phyloP scores from a whole-genome alignment of 257 asterid genomes.

The Eucommia ulmoides region DNA sequence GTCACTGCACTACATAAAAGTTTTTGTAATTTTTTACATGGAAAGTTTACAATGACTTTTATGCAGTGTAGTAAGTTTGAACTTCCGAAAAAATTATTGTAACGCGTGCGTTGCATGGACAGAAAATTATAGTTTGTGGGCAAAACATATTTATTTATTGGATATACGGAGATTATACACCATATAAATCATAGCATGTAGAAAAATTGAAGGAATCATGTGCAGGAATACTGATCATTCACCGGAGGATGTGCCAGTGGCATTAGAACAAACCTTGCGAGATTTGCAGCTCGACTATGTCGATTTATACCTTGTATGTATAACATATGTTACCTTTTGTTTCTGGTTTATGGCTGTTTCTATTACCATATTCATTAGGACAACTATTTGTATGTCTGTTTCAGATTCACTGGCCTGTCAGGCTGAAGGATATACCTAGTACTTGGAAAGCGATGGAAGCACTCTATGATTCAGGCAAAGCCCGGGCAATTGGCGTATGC shows the following conservation, averaged over 20 bases:
- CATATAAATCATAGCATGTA: too few relatives aligned
- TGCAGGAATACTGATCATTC: slow-evolving; percentile 52
- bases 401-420: slow-evolving; percentile 75
- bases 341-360: background rate
- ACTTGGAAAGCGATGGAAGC: slow-evolving; percentile 83
- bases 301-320: slow-evolving; percentile 65
- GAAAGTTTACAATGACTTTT: too few relatives aligned
- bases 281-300: slow-evolving; percentile 69
- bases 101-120: too few relatives aligned
- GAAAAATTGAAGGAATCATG: background rate
- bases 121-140: too few relatives aligned
- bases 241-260: slow-evolving; percentile 66
- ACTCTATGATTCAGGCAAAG: slow-evolving; percentile 56
- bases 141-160: too few relatives aligned
- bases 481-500: slow-evolving; percentile 73
- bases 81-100: too few relatives aligned
- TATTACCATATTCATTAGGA: background rate
- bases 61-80: too few relatives aligned
- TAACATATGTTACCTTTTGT: background rate
- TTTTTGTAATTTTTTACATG: too few relatives aligned
- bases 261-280: slow-evolving; percentile 40
- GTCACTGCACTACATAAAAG: too few relatives aligned
- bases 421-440: slow-evolving; percentile 54
- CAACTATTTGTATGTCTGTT: too few relatives aligned
- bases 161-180: background rate